phyloP scores from a whole-genome alignment of 177 flowering plant genomes.

The Vitis hybrid region DNA sequence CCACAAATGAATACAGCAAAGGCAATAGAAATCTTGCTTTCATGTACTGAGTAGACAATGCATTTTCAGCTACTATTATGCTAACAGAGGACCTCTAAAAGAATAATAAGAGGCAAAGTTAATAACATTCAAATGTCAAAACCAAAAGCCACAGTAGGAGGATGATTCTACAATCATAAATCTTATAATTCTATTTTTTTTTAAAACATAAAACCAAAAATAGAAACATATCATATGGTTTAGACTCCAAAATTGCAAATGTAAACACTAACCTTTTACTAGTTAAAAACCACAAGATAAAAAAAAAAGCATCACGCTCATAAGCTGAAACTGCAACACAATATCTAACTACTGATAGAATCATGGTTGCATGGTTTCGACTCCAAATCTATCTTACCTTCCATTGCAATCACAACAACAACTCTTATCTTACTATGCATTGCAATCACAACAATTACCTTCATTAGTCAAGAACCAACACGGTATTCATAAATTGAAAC shows the following conservation, averaged over 20 bases:
- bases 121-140: neutral
- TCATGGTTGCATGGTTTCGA: no score
- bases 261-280: no score
- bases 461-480: neutral
- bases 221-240: no score
- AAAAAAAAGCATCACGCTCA: no score
- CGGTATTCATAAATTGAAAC: neutral
- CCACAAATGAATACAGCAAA: neutral
- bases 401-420: neutral
- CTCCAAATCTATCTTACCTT: neutral
- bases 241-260: no score
- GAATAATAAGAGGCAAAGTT: neutral
- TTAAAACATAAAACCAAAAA: no score
- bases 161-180: no score
- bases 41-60: neutral
- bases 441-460: neutral
- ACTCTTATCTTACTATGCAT: neutral
- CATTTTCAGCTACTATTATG: neutral
- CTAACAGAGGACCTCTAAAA: neutral
- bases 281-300: no score
- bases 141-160: no score
- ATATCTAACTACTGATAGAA: no score
- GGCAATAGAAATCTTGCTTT: neutral
- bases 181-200: no score
- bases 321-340: no score